Conservation (phyloP, 805 yeast species). For the Wickerhamiella domercqiae region DNA sequence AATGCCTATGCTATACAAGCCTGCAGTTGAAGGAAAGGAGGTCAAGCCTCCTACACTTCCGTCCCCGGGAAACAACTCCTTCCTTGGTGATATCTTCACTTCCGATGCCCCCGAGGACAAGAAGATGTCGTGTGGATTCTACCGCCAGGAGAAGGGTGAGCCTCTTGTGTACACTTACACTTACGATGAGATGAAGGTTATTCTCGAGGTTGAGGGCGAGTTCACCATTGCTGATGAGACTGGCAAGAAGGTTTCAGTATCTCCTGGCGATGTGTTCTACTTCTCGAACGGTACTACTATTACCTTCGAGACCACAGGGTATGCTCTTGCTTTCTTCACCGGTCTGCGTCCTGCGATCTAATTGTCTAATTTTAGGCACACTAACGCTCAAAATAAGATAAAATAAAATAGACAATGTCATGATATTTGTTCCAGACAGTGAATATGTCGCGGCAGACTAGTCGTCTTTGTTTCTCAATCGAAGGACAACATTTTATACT, state of each 20-base stretch:
- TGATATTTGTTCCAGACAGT: no score
- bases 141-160: slow-evolving; percentile 52
- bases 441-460: no score
- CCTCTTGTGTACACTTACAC: slow-evolving; percentile 51
- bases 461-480: no score
- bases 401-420: no score
- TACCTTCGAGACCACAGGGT: slow-evolving; percentile 46
- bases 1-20: slow-evolving; percentile 12
- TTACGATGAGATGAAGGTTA: slow-evolving; percentile 57
- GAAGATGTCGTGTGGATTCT: slow-evolving; percentile 53
- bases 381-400: no score
- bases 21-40: slow-evolving; percentile 7
- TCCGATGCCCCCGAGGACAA: slow-evolving; percentile 40
- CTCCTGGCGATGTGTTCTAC: slow-evolving; percentile 54
- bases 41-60: slow-evolving; percentile 42
- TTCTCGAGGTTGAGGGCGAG: slow-evolving; percentile 42
- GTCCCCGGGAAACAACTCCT: slow-evolving; percentile 39
- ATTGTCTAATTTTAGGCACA: neutral
- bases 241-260: slow-evolving; percentile 40
- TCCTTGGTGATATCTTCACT: slow-evolving; percentile 49
- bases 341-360: slow-evolving; percentile 28
- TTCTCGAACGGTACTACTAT: slow-evolving; percentile 54
- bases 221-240: slow-evolving; percentile 48
- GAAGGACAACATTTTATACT: no score
- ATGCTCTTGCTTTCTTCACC: slow-evolving; percentile 46